Evolutionary conservation across 2,329 filamentous ascomycete genomes (phyloP).

Genomic region (Byssothecium circinans): DNA sequence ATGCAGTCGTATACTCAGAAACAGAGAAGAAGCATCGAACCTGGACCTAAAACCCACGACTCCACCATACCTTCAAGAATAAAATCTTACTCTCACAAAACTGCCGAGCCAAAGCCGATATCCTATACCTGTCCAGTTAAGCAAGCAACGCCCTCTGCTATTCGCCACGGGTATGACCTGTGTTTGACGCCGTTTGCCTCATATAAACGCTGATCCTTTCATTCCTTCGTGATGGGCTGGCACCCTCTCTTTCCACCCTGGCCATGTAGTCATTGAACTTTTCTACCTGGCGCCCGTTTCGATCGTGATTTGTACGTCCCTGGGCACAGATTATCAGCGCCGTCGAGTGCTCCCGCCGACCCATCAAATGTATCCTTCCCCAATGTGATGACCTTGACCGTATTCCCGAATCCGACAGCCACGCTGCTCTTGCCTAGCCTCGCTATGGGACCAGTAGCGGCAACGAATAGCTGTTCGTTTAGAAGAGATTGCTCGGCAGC

Average conservation of each 20-base stretch:
- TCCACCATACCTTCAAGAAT: too few species aligned
- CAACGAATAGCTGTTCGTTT: conserved; percentile 64
- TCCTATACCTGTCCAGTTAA: too few species aligned
- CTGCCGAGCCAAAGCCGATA: too few species aligned
- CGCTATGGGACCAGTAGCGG: conserved; percentile 65
- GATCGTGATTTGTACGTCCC: conserved; percentile 16
- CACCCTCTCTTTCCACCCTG: neutral
- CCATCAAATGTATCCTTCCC: conserved; percentile 66
- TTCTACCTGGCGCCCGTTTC: conserved; percentile 18
- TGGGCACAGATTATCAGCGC: conserved; percentile 6
- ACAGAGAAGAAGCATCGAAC: too few species aligned
- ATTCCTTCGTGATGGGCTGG: too few species aligned
- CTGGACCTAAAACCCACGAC: too few species aligned
- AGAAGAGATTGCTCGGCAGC: conserved; percentile 4
- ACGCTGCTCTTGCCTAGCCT: conserved; percentile 65
- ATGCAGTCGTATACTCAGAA: too few species aligned
- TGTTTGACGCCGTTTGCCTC: too few species aligned
- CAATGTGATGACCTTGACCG: conserved; percentile 69
- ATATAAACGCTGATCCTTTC: too few species aligned
- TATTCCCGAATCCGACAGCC: conserved; percentile 71
- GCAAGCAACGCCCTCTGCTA: too few species aligned
- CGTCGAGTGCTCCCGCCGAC: conserved; percentile 11
- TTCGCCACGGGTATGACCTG: too few species aligned
- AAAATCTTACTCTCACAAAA: too few species aligned
- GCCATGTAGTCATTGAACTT: conserved; percentile 16